A percentile compares a stretch with the other conserved stretches of the same genome.
Evolutionary conservation across 2,329 filamentous ascomycete genomes (phyloP).

Genomic region (Raffaelea arxii): DNA sequence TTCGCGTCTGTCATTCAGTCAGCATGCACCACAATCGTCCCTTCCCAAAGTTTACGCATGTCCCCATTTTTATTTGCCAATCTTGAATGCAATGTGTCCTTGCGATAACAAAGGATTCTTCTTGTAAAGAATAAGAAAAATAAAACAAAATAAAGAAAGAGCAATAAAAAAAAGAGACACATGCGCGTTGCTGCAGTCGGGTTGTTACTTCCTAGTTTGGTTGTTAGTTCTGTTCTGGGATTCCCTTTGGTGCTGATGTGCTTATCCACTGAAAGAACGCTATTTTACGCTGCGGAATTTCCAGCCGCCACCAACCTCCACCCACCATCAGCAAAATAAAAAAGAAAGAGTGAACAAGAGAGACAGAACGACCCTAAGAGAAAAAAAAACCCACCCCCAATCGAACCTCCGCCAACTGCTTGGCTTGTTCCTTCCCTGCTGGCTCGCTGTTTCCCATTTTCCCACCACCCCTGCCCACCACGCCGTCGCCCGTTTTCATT

Average conservation of each 20-base stretch:
- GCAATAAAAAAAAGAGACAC: no score
- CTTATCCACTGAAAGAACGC: neutral
- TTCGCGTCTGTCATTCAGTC: no score
- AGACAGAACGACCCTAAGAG: neutral
- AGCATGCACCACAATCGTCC: no score
- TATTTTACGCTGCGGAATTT: constrained; percentile 5
- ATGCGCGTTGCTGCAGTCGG: neutral
- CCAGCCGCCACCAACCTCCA: constrained; percentile 13
- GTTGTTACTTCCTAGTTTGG: constrained; percentile 2
- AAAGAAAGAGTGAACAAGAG: no score
- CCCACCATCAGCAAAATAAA: constrained; percentile 6
- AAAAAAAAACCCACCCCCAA: constrained; percentile 1
- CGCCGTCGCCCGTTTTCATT: constrained; percentile 10
- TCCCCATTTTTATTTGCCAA: no score
- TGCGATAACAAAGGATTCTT: no score
- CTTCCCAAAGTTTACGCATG: no score
- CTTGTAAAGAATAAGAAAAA: no score
- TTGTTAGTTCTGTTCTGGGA: constrained; percentile 5
- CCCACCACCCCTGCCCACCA: constrained; percentile 1
- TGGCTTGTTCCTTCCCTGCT: constrained; percentile 9
- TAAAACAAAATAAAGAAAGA: no score
- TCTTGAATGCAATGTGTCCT: no score
- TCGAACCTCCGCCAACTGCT: constrained; percentile 2
- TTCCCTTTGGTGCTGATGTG: constrained; percentile 9
- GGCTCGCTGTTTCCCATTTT: constrained; percentile 2